Conservation (phyloP, 768 basidiomycete genomes). For the Pleurotus djamor region DNA sequence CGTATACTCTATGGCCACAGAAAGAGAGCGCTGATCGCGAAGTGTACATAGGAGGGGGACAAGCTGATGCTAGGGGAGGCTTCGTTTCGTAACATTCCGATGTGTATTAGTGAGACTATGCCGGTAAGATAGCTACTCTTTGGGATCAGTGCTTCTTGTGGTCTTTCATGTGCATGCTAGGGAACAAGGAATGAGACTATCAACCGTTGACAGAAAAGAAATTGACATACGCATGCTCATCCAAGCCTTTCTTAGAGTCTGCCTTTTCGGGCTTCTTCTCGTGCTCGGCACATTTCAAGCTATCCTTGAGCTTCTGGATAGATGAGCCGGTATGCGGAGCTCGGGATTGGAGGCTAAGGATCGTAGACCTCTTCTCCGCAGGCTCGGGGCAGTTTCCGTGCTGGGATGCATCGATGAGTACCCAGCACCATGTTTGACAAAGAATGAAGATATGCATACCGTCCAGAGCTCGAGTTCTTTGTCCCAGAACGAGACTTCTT, state of each 20-base stretch:
- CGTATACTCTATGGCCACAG: too few species aligned
- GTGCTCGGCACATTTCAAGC: neutral
- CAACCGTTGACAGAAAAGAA: neutral
- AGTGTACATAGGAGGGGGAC: too few species aligned
- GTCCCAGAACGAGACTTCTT: neutral
- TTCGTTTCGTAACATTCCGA: too few species aligned
- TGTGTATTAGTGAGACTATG: too few species aligned
- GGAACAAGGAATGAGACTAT: neutral
- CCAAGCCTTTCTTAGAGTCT: neutral
- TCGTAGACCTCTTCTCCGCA: neutral
- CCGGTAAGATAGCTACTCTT: too few species aligned
- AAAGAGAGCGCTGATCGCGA: too few species aligned
- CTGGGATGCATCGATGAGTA: neutral
- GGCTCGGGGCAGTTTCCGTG: neutral
- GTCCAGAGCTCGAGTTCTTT: neutral
- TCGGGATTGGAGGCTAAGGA: neutral
- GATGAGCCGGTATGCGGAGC: neutral
- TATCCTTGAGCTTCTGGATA: neutral
- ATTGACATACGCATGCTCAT: neutral
- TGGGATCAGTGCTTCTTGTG: neutral
- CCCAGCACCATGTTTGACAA: neutral
- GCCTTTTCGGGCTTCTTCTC: neutral
- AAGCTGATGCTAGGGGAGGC: too few species aligned
- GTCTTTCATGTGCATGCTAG: neutral
- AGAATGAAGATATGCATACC: neutral